Evolutionary conservation across 2,329 filamentous ascomycete species (phyloP).

Genomic region (Neofusicoccum umdonicola): DNA sequence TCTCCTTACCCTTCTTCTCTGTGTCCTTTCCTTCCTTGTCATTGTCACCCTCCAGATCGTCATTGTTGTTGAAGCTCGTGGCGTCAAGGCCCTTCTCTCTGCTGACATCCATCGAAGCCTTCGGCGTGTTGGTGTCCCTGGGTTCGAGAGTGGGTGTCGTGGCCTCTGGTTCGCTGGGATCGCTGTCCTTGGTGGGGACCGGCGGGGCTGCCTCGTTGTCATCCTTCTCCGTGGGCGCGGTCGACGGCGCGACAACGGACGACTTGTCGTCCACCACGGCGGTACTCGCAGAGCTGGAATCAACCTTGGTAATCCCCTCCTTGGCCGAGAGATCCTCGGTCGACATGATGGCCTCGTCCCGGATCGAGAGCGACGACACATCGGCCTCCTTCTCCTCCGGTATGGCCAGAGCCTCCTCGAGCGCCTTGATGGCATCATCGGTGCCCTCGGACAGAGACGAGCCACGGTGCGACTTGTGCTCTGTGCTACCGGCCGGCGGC

Average conservation of each 20-base stretch:
- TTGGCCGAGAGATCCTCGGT: background rate
- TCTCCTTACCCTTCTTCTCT: conserved; percentile 17
- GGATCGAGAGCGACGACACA: background rate
- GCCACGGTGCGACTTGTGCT: conserved; percentile 24
- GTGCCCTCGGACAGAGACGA: conserved; percentile 25
- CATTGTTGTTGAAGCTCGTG: background rate
- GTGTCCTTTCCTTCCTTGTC: background rate
- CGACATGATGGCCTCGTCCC: too few relatives aligned
- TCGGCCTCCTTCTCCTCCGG: conserved; percentile 23
- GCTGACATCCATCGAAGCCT: background rate
- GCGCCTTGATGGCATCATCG: conserved; percentile 31
- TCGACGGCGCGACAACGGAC: background rate
- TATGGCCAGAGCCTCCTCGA: conserved; percentile 30
- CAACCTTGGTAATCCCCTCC: background rate
- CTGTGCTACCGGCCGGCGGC: conserved; percentile 2
- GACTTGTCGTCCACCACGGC: conserved; percentile 12
- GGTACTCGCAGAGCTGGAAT: conserved; percentile 4
- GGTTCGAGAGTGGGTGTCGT: background rate
- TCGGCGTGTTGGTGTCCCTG: background rate
- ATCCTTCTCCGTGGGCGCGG: background rate
- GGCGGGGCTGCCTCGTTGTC: background rate
- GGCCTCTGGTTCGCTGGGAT: background rate
- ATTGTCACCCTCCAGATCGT: background rate
- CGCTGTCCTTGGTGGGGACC: background rate
- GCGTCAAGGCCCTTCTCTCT: conserved; percentile 7